These are phyloP conservation scores for Xylariaceae sp. DNA, from an alignment of 2,329 filamentous ascomycete genomes.

Conservation along the genomic window DNA sequence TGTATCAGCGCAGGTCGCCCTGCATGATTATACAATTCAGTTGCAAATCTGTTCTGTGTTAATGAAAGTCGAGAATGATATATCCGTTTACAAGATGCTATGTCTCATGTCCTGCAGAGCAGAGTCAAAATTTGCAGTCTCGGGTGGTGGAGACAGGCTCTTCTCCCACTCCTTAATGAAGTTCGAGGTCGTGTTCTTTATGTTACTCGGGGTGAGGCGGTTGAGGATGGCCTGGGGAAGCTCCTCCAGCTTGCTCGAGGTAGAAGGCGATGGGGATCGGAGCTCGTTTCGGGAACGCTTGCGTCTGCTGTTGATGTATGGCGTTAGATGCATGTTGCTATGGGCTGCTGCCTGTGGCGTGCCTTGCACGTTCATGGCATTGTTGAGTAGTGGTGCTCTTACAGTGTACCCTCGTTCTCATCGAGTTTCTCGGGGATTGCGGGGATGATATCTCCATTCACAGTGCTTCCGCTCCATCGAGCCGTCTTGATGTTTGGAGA, in stretches of 20 bases:
- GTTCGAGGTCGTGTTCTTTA: constrained; percentile 78
- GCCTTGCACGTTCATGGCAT: constrained; percentile 14
- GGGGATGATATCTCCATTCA: constrained; percentile 41
- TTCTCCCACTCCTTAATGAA: constrained; percentile 92
- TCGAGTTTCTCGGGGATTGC: constrained; percentile 44
- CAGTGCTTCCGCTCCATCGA: constrained; percentile 61
- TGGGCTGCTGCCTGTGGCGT: constrained; percentile 8
- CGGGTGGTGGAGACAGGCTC: constrained; percentile 54
- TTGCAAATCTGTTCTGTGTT: neutral
- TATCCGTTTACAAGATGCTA: constrained; percentile 5
- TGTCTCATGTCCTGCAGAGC: constrained; percentile 8
- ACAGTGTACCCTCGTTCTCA: constrained; percentile 44
- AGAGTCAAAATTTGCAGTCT: constrained; percentile 15
- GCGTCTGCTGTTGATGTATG: constrained; percentile 23
- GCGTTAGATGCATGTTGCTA: constrained; percentile 19
- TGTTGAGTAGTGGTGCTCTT: constrained; percentile 29
- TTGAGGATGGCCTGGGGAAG: constrained; percentile 67
- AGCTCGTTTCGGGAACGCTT: constrained; percentile 24
- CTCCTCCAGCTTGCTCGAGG: constrained; percentile 46
- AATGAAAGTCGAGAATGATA: too few species aligned
- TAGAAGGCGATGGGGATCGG: constrained; percentile 21
- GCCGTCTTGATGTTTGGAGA: constrained; percentile 49
- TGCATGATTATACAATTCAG: neutral
- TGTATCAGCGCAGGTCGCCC: neutral
- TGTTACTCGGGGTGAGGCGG: constrained; percentile 67